Base-by-base conservation (phyloP, 139 green algal species). In the Chlamydomonas eustigma region DNA sequence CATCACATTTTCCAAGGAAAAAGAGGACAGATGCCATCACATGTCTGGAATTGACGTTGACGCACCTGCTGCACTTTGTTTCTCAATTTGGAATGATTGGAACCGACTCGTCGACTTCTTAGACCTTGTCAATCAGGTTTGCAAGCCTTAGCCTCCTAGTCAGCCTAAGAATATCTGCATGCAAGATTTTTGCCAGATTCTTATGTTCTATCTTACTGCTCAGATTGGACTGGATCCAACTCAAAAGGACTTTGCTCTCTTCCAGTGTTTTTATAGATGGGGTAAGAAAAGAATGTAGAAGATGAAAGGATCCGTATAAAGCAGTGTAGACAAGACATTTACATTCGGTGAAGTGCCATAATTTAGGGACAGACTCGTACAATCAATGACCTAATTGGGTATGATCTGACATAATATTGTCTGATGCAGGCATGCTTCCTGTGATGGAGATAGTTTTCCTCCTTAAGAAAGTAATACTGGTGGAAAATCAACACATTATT, bases 211-310 rank as follows among this genome's bases (percentile, higher is more conserved):
- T n/a, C n/a, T n/a, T n/a, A 12, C 44, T 18, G 18, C 78, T 71
- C 81, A 91, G 86, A 88, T 91, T 39, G 82, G 83, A 0, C 76
- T 91, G 12, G 85, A 90, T 51, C 68, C 73, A 24, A 72, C 82
- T 36, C 71, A 80, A 4, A 70, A 71, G 28, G 78, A 88, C 66
- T 76, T 87, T 65, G 87, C 82, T 3, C 39, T 90, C 0, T 84
- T 91, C n/a, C 81, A 90, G 44, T 90, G 84, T 75, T 91, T 85
- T 74, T 91, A 91, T 36, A 75, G 87, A 36, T 87, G 73, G 71
- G 75, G 87, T 91, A 67, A 75, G 86, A n/a, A n/a, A n/a, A n/a
- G n/a, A n/a, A n/a, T n/a, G n/a, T n/a, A n/a, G n/a, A n/a, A n/a
- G n/a, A n/a, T n/a, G n/a, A n/a, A n/a, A n/a, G n/a, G n/a, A n/a